phyloP scores from a whole-genome alignment of 2,329 filamentous ascomycete genomes.

The Calonectria leucothoes region DNA sequence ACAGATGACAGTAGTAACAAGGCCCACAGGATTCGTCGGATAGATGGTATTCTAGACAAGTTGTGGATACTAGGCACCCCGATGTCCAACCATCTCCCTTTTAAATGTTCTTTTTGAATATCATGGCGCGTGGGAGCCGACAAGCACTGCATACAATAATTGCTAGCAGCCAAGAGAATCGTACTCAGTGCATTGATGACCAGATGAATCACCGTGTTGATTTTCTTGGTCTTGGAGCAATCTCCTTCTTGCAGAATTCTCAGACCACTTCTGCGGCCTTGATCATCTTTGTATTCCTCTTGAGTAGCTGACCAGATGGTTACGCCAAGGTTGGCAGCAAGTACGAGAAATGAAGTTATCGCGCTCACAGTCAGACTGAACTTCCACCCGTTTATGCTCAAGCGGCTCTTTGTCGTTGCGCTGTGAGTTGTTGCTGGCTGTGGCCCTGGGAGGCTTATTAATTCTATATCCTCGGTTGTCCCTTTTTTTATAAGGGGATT shows the following conservation, averaged over 20 bases:
- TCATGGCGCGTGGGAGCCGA: background rate
- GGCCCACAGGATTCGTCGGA: background rate
- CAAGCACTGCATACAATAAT: constrained; percentile 8
- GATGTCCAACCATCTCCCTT: background rate
- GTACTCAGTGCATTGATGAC: background rate
- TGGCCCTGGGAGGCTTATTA: background rate
- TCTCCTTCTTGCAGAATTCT: background rate
- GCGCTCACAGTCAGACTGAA: background rate
- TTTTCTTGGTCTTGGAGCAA: background rate
- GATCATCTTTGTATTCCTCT: background rate
- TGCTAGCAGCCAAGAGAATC: background rate
- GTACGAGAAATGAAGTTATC: background rate
- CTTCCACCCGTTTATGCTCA: background rate
- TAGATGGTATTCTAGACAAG: background rate
- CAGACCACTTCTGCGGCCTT: background rate
- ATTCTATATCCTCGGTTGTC: background rate
- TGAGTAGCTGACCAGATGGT: background rate
- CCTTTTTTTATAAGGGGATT: background rate
- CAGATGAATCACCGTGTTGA: background rate
- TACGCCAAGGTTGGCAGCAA: background rate
- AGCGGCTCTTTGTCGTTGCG: background rate
- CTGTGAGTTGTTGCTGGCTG: background rate
- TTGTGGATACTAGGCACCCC: background rate
- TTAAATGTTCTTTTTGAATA: background rate
- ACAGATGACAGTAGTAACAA: background rate